Conservation (phyloP, 495 filamentous ascomycete genomes). For the Viridothelium virens region DNA sequence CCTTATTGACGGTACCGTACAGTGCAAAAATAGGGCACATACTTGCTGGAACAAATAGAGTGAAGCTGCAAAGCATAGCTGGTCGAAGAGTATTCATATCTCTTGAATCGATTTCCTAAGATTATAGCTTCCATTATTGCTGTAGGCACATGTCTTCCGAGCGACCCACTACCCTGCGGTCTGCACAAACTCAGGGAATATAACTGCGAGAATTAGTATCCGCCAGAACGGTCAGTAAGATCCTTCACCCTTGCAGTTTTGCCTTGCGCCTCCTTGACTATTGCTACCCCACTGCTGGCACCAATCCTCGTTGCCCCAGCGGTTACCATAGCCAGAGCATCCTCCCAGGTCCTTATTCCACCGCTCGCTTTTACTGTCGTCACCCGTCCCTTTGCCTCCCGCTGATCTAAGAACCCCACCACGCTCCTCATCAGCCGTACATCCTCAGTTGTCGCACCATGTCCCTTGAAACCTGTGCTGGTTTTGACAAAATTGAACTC, state of each 20-base stretch:
- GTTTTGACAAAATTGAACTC: constrained; percentile 63
- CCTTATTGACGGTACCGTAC: no score
- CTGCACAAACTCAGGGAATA: no score
- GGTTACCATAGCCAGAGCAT: constrained; percentile 51
- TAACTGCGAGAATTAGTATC: background rate
- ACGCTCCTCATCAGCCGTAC: constrained; percentile 52
- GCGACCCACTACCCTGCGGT: no score
- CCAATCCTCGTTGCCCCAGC: constrained; percentile 60
- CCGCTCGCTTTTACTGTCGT: constrained; percentile 61
- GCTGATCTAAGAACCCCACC: constrained; percentile 32
- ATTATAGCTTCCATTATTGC: no score
- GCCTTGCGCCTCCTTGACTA: constrained; percentile 43
- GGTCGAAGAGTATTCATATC: no score
- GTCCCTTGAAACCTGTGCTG: constrained; percentile 59
- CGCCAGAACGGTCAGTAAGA: background rate
- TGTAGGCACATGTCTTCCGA: background rate
- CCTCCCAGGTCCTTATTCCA: constrained; percentile 48
- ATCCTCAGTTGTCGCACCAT: constrained; percentile 48
- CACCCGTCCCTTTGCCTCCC: constrained; percentile 24
- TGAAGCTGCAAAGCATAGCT: no score
- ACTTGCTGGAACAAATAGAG: no score
- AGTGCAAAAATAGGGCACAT: no score
- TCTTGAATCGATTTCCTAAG: no score
- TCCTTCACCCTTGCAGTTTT: background rate
- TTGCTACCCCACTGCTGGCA: constrained; percentile 51